A percentile compares a stretch with the other conserved stretches of the same genome.
phyloP scores from a whole-genome alignment of 169 alveolate species.

The Pseudocohnilembus persalinus region DNA sequence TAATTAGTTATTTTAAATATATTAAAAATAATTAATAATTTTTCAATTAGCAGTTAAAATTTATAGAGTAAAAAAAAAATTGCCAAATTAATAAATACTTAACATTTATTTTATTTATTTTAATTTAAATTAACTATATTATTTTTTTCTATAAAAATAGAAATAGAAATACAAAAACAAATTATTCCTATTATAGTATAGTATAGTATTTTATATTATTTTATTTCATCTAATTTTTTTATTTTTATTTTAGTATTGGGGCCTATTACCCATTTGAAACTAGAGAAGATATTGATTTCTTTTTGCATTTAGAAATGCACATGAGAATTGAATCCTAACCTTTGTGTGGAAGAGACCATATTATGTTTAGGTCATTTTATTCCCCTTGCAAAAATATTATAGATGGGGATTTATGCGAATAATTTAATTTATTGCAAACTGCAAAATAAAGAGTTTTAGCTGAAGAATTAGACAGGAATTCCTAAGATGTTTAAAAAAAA shows the following conservation, averaged over 20 bases:
- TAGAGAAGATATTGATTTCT: constrained; percentile 95
- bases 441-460: constrained; percentile 89
- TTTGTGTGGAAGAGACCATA: constrained; percentile 91
- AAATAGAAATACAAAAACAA: no score
- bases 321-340: constrained; percentile 95
- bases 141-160: no score
- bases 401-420: constrained; percentile 98
- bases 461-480: constrained; percentile 91
- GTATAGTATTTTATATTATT: no score
- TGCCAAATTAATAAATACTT: no score
- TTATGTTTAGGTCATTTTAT: constrained; percentile 81
- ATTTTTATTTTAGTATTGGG: constrained; percentile 77
- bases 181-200: no score
- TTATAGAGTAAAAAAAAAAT: no score
- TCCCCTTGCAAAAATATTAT: constrained; percentile 89
- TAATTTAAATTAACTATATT: no score
- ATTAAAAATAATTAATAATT: no score
- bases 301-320: constrained; percentile 97
- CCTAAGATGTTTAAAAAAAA: constrained; percentile 92
- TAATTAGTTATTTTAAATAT: no score
- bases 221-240: no score
- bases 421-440: constrained; percentile 76
- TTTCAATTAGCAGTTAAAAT: no score
- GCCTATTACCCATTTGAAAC: constrained; percentile 94
- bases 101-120: no score